Percentiles rank a stretch among this genome's conserved stretches.
phyloP scores from a whole-genome alignment of 2,329 filamentous ascomycete species.

The Botrytis deweyae region DNA sequence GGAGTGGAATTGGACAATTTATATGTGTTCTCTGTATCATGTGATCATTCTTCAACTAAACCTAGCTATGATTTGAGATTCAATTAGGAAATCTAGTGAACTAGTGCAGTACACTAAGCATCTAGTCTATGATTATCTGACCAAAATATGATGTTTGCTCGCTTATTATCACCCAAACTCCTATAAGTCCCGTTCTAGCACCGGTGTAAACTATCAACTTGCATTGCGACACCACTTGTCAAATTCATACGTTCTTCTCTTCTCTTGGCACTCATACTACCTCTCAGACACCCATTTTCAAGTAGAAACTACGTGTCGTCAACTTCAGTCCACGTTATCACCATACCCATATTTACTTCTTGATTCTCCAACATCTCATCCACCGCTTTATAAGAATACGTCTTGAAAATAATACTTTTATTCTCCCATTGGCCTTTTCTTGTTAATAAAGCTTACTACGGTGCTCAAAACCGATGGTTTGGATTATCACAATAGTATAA shows the following conservation, averaged over 20 bases:
- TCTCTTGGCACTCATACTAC: not conserved
- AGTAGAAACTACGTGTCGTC: not conserved
- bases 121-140: not conserved
- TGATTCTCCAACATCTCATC: not conserved
- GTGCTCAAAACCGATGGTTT: not conserved
- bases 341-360: not conserved
- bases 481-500: not conserved
- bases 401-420: not conserved
- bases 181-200: not conserved
- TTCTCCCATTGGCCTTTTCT: rapidly evolving
- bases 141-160: not conserved
- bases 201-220: not conserved
- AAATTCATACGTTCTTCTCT: not conserved
- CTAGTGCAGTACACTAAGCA: not conserved
- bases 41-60: not conserved
- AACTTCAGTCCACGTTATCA: not conserved
- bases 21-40: not conserved
- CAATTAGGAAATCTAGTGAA: not conserved
- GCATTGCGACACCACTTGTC: not conserved
- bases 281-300: not conserved
- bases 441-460: not conserved
- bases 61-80: not conserved
- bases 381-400: rapidly evolving
- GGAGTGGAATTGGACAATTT: not conserved
- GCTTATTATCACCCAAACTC: not conserved